Percentiles rank a stretch among this genome's conserved stretches.
These are phyloP conservation scores for Penicillium tannophilum DNA, from an alignment of 495 filamentous ascomycete genomes.

Conservation along the genomic window DNA sequence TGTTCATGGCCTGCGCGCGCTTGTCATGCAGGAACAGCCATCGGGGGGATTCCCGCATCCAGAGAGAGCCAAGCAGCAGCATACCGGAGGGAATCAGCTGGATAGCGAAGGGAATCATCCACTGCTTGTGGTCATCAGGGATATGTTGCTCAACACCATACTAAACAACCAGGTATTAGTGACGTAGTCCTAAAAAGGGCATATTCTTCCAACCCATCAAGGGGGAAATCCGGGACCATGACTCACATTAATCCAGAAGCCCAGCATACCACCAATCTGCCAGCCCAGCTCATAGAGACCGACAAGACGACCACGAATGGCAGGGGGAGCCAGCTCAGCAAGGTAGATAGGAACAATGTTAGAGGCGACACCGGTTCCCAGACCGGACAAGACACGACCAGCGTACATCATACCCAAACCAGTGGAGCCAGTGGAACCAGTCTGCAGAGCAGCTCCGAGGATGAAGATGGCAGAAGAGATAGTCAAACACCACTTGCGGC, in stretches of 20 bases:
- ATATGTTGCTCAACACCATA: slow-evolving; percentile 44
- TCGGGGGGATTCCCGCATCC: slow-evolving; percentile 59
- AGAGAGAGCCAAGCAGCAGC: slow-evolving; percentile 50
- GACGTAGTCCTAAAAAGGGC: not conserved
- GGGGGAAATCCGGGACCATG: slow-evolving; percentile 5
- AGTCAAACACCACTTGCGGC: slow-evolving; percentile 57
- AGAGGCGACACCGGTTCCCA: slow-evolving; percentile 77
- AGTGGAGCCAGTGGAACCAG: slow-evolving; percentile 57
- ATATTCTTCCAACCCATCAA: not conserved
- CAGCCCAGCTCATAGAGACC: slow-evolving; percentile 75
- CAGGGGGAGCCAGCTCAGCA: slow-evolving; percentile 77
- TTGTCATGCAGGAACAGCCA: slow-evolving; percentile 55
- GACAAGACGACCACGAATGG: slow-evolving; percentile 78
- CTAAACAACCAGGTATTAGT: slow-evolving; percentile 27
- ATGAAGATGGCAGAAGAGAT: slow-evolving; percentile 59
- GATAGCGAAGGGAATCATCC: slow-evolving; percentile 59
- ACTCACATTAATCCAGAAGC: slow-evolving; percentile 69
- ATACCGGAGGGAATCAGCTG: slow-evolving; percentile 57
- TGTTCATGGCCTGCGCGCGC: slow-evolving; percentile 58
- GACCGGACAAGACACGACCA: slow-evolving; percentile 71
- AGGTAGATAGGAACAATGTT: slow-evolving; percentile 80
- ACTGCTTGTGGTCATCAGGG: slow-evolving; percentile 44
- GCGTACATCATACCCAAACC: slow-evolving; percentile 66
- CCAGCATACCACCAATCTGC: slow-evolving; percentile 73
- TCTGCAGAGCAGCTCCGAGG: slow-evolving; percentile 65